Base-by-base conservation (phyloP, 2,329 filamentous ascomycete species). In the Teratosphaeria nubilosa region DNA sequence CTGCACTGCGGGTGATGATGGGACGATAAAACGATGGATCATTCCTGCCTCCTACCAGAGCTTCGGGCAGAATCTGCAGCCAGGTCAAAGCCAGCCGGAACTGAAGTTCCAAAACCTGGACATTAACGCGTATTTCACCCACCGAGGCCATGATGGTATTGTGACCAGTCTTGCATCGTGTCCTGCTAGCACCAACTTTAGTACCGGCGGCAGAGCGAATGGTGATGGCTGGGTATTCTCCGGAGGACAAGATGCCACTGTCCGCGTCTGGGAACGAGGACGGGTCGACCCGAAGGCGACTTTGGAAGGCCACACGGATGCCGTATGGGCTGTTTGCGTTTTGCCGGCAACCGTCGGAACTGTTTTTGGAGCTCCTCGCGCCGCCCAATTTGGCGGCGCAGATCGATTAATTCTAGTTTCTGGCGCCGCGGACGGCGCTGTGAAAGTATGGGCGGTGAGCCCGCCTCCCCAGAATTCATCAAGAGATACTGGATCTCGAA, bases 151-250 rank as follows among this genome's bases (percentile, higher is more conserved):
- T 70, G 83, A 86, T n/a, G 92, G 94, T 2, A 85, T 91, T 2
- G 91, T 99, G 2, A 88, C 95, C 48, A 90, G 85, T 51, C 77
- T 99, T 27, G 86, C 92, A 0, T 88, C 92, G 3, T 96, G 90
- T 80, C 91, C 90, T 1, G 86, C 90, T 1, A 86, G 90, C 1
- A 88, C 89, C 27, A 94, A 89, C 69, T 96, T 96, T 71, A 88
- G 90, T 7, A 95, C 90, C 20, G 90, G 91, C 37, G 91, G 91
- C 6, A 85, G 91, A 62, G 90, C 89, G 7, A 85, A 88, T 66
- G 92, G 92, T 32, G 94, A 97, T 66, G 94, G 94, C 30, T 99
- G 94, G 94, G 91, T 99, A 64, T 99, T 99, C 74, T 97, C 92
- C 5, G 94, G 94, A 60, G 94, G 94, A 3, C 91, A 96, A 72